Percentiles rank a stretch among this genome's conserved stretches.
Conservation (phyloP, 2,329 filamentous ascomycete species). For the Ophidiomyces ophidiicola region DNA sequence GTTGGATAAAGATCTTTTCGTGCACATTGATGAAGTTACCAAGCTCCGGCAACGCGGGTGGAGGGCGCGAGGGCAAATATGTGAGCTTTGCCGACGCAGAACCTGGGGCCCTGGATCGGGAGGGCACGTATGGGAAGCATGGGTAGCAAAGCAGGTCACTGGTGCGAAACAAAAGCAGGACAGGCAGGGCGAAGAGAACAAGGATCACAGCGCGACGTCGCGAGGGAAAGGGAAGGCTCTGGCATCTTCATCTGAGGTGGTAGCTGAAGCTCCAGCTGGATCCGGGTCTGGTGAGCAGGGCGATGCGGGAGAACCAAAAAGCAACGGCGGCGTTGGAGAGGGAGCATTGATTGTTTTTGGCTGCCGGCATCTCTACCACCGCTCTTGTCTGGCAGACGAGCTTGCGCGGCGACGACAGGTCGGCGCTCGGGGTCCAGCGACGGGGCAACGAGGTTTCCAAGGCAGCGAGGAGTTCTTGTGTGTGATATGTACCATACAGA, state of each 20-base stretch:
- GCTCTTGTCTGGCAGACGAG: constrained; percentile 28
- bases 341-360: constrained; percentile 36
- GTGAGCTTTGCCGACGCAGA: constrained; percentile 69
- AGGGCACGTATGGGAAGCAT: constrained; percentile 64
- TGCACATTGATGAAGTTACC: constrained; percentile 63
- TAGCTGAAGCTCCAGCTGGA: constrained; percentile 13
- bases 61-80: constrained; percentile 74
- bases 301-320: constrained; percentile 1
- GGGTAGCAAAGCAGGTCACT: constrained; percentile 50
- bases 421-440: too few relatives aligned
- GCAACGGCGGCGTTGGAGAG: constrained; percentile 4
- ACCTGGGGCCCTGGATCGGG: constrained; percentile 84
- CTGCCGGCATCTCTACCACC: constrained; percentile 40
- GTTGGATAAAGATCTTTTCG: constrained; percentile 78
- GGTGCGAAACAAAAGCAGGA: constrained; percentile 23
- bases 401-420: constrained; percentile 2
- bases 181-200: constrained; percentile 21
- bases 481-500: constrained; percentile 25
- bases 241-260: constrained; percentile 15
- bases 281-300: background rate
- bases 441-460: too few relatives aligned
- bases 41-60: constrained; percentile 71
- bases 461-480: constrained; percentile 23
- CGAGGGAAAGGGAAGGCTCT: constrained; percentile 32
- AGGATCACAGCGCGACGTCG: constrained; percentile 19